Evolutionary conservation across 768 basidiomycete genomes (phyloP).

Genomic region (Pleurotus tuoliensis): DNA sequence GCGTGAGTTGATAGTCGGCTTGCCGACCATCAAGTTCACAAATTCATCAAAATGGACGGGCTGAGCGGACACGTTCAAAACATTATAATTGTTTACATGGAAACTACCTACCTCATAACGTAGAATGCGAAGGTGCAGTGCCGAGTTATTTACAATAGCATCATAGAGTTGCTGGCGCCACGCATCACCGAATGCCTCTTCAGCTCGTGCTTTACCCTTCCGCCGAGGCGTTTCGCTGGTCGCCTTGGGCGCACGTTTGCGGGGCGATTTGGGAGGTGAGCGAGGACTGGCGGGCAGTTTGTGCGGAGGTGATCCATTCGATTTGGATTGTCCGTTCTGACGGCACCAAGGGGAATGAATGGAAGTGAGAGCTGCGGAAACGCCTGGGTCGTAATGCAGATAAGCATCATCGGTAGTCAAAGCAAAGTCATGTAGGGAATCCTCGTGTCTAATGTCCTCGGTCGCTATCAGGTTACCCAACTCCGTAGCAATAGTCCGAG

Average conservation of each 20-base stretch:
- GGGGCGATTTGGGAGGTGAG: background rate
- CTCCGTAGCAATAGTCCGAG: background rate
- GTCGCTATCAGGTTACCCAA: background rate
- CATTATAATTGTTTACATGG: background rate
- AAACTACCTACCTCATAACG: conserved; percentile 54
- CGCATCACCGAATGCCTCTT: conserved; percentile 26
- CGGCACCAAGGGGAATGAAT: background rate
- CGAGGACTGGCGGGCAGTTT: background rate
- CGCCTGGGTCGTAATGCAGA: conserved; percentile 30
- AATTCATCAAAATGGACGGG: conserved; percentile 58
- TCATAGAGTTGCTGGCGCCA: conserved; percentile 40
- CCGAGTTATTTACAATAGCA: conserved; percentile 39
- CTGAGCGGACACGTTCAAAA: conserved; percentile 25
- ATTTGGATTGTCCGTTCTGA: conserved; percentile 3
- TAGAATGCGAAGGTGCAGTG: conserved; percentile 52
- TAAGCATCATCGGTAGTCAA: conserved; percentile 26
- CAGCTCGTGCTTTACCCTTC: background rate
- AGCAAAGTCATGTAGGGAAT: conserved; percentile 9
- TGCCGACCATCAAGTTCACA: conserved; percentile 34
- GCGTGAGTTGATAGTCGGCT: conserved; percentile 30
- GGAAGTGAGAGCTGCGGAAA: background rate
- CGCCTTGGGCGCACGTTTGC: conserved; percentile 13
- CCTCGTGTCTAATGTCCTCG: background rate
- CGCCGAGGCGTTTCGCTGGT: conserved; percentile 9
- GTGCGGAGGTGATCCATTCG: background rate